phyloP scores from a whole-genome alignment of 208 protist genomes.

The Entamoeba moshkovskii region DNA sequence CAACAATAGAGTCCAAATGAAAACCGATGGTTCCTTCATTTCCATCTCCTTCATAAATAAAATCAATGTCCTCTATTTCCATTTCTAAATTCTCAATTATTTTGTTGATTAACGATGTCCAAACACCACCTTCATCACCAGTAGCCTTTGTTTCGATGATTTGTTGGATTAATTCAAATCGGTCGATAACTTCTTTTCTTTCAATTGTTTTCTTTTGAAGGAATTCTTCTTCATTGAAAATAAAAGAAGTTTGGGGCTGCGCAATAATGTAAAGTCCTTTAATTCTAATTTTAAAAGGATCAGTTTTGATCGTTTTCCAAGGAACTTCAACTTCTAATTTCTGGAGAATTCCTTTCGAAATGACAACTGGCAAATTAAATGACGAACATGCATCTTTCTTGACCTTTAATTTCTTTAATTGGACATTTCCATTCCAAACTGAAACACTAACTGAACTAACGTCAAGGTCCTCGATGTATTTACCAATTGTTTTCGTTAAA shows the following conservation, averaged over 20 bases:
- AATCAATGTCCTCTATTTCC: background rate
- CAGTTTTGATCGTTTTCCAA: background rate
- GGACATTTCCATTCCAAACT: background rate
- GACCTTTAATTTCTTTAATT: background rate
- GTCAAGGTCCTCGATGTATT: background rate
- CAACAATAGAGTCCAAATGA: background rate
- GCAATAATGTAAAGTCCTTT: background rate
- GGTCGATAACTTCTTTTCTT: background rate
- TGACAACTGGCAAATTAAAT: background rate
- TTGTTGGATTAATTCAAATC: background rate
- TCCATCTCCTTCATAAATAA: background rate
- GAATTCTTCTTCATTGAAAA: background rate
- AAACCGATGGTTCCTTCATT: background rate
- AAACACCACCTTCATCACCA: background rate
- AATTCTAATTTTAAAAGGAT: conserved; percentile 1
- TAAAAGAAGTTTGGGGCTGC: background rate
- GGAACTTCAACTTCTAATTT: background rate
- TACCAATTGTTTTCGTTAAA: background rate
- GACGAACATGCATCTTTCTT: background rate
- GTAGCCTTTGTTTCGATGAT: background rate
- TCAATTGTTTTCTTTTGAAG: background rate
- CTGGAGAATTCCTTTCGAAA: background rate
- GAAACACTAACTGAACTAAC: background rate
- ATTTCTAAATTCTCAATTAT: background rate
- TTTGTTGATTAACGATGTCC: background rate